A percentile compares a stretch with the other conserved stretches of the same genome.
Conservation (phyloP, 768 basidiomycete species). For the Mycena maculata region DNA sequence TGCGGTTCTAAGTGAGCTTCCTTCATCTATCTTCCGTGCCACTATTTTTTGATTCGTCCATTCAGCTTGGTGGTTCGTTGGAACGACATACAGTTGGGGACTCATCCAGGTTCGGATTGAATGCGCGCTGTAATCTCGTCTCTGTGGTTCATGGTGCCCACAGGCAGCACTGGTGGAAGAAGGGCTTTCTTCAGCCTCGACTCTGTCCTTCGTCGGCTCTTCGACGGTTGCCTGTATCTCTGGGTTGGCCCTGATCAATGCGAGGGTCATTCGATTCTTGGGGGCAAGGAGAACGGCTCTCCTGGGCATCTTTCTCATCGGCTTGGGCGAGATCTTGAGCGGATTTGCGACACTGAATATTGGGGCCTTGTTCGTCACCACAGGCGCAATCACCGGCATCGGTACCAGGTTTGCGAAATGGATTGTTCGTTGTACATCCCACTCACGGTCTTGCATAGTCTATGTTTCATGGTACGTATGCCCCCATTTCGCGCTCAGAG, state of each 20-base stretch:
- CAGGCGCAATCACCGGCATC: constrained; percentile 43
- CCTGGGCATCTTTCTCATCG: constrained; percentile 43
- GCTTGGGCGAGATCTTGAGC: constrained; percentile 43
- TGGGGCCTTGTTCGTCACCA: constrained; percentile 38
- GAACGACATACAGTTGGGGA: constrained; percentile 45
- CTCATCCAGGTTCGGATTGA: constrained; percentile 35
- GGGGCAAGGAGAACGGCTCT: constrained; percentile 44
- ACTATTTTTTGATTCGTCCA: neutral
- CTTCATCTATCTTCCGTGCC: neutral
- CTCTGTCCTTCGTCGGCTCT: constrained; percentile 48
- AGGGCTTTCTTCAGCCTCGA: constrained; percentile 39
- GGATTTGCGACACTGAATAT: constrained; percentile 39
- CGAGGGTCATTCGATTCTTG: constrained; percentile 44
- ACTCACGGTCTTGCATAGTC: neutral
- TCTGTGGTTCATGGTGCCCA: neutral
- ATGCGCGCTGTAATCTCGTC: neutral
- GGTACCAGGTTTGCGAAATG: constrained; percentile 38
- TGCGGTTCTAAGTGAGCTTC: constrained; percentile 39
- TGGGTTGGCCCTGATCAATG: constrained; percentile 42
- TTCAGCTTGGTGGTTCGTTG: constrained; percentile 41
- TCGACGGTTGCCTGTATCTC: constrained; percentile 43
- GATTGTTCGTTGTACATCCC: neutral
- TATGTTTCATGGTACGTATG: constrained; percentile 43
- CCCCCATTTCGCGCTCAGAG: neutral
- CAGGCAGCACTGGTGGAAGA: constrained; percentile 42